phyloP scores from a whole-genome alignment of 768 basidiomycete species.

The Rhodosporidiobolus odoratus region DNA sequence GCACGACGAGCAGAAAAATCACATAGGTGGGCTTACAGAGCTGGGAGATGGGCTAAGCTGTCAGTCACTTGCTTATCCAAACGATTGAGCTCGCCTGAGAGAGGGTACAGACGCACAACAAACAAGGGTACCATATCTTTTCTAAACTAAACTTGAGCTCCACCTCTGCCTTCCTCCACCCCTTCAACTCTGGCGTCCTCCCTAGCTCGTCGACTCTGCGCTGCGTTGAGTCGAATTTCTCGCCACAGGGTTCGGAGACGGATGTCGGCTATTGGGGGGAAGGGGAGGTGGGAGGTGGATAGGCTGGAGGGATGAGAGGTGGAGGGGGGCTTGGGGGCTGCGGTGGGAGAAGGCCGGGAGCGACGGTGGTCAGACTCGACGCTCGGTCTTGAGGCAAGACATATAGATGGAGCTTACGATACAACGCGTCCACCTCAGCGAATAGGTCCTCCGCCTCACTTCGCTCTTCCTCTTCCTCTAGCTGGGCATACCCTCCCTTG shows the following conservation, averaged over 20 bases:
- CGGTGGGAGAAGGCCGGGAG: not conserved
- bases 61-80: too few species aligned
- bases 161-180: too few species aligned
- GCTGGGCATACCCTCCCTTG: not conserved
- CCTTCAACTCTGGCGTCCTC: too few species aligned
- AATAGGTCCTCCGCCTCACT: conserved; percentile 52
- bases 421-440: conserved; percentile 43
- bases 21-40: too few species aligned
- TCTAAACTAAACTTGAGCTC: too few species aligned
- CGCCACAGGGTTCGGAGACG: not conserved
- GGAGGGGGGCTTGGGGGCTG: not conserved
- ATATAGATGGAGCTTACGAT: not conserved
- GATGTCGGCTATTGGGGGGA: conserved; percentile 3
- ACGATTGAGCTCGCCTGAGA: too few species aligned
- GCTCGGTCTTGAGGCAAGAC: not conserved
- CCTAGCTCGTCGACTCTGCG: not conserved
- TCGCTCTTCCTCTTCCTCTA: conserved; percentile 21
- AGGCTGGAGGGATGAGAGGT: not conserved
- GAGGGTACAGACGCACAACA: too few species aligned
- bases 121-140: too few species aligned
- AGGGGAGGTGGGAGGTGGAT: not conserved
- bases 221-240: not conserved
- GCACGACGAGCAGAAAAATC: too few species aligned
- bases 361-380: too few species aligned
- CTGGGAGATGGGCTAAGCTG: too few species aligned